phyloP scores from a whole-genome alignment of 768 basidiomycete genomes.

The Piloderma croceum region DNA sequence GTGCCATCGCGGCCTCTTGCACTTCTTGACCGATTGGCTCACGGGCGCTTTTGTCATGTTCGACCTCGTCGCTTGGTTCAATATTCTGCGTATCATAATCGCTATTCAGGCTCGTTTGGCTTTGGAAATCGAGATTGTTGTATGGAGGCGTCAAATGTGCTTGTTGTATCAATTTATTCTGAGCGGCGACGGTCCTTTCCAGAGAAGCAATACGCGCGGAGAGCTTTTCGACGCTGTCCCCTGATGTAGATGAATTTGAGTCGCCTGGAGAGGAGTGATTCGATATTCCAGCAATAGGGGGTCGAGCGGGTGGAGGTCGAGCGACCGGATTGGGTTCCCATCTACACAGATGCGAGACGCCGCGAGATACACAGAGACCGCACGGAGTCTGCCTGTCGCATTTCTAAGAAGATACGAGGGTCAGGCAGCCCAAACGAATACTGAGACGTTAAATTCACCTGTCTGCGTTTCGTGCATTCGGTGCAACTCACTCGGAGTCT shows the following conservation, averaged over 20 bases:
- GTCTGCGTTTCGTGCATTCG: constrained; percentile 51
- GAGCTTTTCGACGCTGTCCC: constrained; percentile 16
- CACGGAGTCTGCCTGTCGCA: constrained; percentile 34
- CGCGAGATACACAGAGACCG: constrained; percentile 24
- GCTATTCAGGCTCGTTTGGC: constrained; percentile 4
- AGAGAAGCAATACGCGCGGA: constrained; percentile 18
- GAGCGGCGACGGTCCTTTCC: constrained; percentile 16
- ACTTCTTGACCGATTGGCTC: constrained; percentile 26
- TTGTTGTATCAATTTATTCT: constrained; percentile 12
- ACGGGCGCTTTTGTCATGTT: neutral
- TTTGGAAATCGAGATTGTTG: constrained; percentile 12
- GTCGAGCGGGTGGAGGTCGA: constrained; percentile 21
- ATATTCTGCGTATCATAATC: neutral
- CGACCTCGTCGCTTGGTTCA: neutral
- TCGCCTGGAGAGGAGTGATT: constrained; percentile 3
- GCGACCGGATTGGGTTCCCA: constrained; percentile 25
- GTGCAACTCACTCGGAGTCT: constrained; percentile 49
- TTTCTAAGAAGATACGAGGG: constrained; percentile 32
- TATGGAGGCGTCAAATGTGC: constrained; percentile 17
- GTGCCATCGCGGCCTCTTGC: constrained; percentile 35
- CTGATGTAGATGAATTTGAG: constrained; percentile 5
- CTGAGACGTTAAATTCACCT: constrained; percentile 29
- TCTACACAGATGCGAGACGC: constrained; percentile 23
- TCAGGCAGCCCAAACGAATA: constrained; percentile 6
- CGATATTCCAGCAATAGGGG: constrained; percentile 8